Evolutionary conservation across 1,284 basidiomycete species (phyloP).

Genomic region (Coniophora puteana): DNA sequence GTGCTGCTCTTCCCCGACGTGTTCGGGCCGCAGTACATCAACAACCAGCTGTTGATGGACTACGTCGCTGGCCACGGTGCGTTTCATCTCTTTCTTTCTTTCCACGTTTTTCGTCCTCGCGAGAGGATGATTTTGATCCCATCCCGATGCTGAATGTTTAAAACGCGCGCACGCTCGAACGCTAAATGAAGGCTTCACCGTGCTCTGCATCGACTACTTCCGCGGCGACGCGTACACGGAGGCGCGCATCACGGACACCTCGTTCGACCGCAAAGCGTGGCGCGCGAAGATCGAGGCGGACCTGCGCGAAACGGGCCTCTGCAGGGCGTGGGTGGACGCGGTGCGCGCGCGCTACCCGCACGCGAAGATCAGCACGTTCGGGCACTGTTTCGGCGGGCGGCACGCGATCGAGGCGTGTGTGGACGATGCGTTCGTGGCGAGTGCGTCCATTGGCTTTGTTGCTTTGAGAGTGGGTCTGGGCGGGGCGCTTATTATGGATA

Average conservation of each 20-base stretch:
- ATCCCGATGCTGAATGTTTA: background rate
- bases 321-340: background rate
- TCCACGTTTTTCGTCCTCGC: background rate
- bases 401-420: constrained; percentile 39
- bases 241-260: background rate
- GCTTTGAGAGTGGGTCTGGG: background rate
- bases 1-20: constrained; percentile 45
- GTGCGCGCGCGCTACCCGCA: constrained; percentile 26
- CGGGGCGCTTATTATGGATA: background rate
- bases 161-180: background rate
- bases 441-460: constrained; percentile 19
- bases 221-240: background rate
- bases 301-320: no score
- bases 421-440: constrained; percentile 38
- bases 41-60: constrained; percentile 44
- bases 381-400: constrained; percentile 50
- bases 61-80: constrained; percentile 41
- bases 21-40: constrained; percentile 40
- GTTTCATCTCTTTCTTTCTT: constrained; percentile 6
- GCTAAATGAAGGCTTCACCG: constrained; percentile 35
- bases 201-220: background rate
- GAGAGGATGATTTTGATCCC: no score
- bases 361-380: constrained; percentile 18
- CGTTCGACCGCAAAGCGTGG: background rate
- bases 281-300: background rate